Evolutionary conservation across 129 eudicot genomes (phyloP).

Genomic region (Cynara cardunculus): DNA sequence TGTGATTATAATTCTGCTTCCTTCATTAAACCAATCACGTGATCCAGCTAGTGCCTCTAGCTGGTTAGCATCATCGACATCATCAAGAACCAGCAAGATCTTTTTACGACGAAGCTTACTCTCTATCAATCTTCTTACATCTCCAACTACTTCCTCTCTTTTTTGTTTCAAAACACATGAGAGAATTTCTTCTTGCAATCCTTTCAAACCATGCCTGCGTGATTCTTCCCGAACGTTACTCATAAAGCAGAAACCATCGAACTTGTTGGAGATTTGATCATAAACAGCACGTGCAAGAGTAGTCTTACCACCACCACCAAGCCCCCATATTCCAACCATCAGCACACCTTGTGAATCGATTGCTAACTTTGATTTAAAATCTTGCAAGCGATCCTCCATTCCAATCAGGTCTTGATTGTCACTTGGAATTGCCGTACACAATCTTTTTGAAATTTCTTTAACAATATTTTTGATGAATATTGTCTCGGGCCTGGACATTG

Average conservation of each 20-base stretch:
- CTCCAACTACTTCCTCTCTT: background rate
- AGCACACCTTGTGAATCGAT: too few species aligned
- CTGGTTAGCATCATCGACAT: conserved; percentile 2
- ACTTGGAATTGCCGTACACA: too few species aligned
- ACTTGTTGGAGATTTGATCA: background rate
- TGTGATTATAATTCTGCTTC: background rate
- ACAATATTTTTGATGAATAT: too few species aligned
- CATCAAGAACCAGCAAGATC: conserved; percentile 10
- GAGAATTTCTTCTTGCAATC: background rate
- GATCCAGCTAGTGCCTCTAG: background rate
- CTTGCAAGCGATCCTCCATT: too few species aligned
- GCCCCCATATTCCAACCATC: too few species aligned
- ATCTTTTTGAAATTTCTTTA: too few species aligned
- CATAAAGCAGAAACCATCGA: background rate
- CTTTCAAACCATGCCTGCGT: background rate
- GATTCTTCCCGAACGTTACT: background rate
- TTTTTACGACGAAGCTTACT: conserved; percentile 1
- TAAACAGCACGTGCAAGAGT: too few species aligned
- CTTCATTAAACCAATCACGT: background rate
- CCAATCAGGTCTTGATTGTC: too few species aligned
- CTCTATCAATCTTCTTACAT: background rate
- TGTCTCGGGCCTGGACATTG: too few species aligned
- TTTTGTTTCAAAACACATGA: background rate
- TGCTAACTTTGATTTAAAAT: too few species aligned
- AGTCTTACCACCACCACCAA: too few species aligned